Base-by-base conservation (phyloP, 164 flowering plant species). In the Magnolia officinalis region DNA sequence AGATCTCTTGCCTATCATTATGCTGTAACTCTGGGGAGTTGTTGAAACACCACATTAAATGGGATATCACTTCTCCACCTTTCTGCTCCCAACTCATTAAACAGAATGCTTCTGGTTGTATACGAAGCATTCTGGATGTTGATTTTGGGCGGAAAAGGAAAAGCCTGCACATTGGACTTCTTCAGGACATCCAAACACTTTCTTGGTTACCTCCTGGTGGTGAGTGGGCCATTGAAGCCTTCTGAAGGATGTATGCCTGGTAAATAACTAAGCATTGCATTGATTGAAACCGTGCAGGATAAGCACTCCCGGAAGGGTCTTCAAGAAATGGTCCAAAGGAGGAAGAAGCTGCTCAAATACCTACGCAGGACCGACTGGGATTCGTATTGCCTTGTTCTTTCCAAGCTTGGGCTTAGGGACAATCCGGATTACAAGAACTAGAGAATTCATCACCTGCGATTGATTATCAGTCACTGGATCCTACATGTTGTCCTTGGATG, bases 301-400 rank as follows among this genome's bases (percentile, higher is more conserved):
- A 90, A 91, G 85, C 98, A 92, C 82, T 92, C 97, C 21, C 80
- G 86, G 23, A 90, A 86, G 76, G 99, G 99, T 71, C 97, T 94
- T 59, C 76, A 26, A 73, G 93, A 66, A 72, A 96, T 94, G 95
- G 92, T 94, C 73, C 91, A 90, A 78, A 78, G 71, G 82, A 88
- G 99, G 84, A 94, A 94, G 87, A 92, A 85, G 76, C 79, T 94
- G 78, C 78, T 96, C 87, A 94, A 87, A 82, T 94, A 96, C 82
- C 85, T 96, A 8, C 85, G 97, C 72, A 79, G 92, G 79, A 94
- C 94, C 0, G 95, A 96, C 85, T 94, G 97, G 97, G 97, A 92
- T 63, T 94, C 97, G 6, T 96, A 91, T 81, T 88, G 91, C 83
- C 71, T 89, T 20, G 90, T 89, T 78, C 85, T 96, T 16, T 82